Evolutionary conservation across 257 asterid genomes (phyloP).

Genomic region (Plectranthus barbatus): DNA sequence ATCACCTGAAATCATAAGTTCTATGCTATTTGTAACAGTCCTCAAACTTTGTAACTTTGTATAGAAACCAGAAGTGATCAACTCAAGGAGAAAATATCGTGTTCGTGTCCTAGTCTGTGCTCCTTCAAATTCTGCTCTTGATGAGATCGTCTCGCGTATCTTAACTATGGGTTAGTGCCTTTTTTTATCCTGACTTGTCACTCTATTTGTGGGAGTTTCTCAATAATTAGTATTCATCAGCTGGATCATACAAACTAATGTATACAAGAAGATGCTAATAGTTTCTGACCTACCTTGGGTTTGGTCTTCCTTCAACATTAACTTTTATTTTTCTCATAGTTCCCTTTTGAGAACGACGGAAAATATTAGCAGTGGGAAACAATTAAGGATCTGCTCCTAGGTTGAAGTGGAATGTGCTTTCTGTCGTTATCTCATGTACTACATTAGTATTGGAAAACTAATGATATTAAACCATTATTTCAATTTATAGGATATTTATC

Average conservation of each 20-base stretch:
- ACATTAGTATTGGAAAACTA: background rate
- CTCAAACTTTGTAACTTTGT: constrained; percentile 16
- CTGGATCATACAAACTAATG: too few relatives aligned
- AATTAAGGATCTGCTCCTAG: background rate
- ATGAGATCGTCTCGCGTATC: constrained; percentile 86
- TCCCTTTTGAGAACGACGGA: background rate
- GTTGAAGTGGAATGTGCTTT: background rate
- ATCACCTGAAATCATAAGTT: background rate
- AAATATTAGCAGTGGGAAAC: background rate
- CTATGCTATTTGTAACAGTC: constrained; percentile 9
- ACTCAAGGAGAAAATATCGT: constrained; percentile 86
- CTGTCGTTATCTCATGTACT: background rate
- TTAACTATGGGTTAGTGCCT: constrained; percentile 57
- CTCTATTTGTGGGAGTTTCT: background rate
- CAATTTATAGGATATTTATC: background rate
- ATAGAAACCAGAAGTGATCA: constrained; percentile 90
- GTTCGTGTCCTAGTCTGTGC: constrained; percentile 94
- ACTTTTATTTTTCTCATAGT: background rate
- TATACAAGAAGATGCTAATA: too few relatives aligned
- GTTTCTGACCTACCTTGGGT: background rate
- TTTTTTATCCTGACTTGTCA: constrained; percentile 1
- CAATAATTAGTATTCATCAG: too few relatives aligned
- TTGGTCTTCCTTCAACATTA: background rate
- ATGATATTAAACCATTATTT: background rate
- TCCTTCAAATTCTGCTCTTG: constrained; percentile 97